These are phyloP conservation scores for Cercospora sp. DNA, from an alignment of 2,329 filamentous ascomycete species.

Conservation along the genomic window DNA sequence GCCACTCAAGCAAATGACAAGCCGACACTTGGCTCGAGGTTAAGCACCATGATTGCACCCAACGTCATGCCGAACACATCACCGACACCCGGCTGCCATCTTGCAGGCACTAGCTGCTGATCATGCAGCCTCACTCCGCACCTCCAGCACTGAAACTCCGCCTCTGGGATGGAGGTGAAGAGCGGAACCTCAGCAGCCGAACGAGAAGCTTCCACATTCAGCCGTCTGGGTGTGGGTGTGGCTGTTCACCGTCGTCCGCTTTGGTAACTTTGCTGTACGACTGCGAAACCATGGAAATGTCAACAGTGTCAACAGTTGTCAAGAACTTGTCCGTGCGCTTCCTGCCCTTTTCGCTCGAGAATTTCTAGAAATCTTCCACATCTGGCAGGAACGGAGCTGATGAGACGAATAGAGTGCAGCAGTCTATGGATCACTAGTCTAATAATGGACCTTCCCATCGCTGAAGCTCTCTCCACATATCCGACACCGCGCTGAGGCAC, in stretches of 20 bases:
- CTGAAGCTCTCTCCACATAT: background rate
- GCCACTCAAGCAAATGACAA: slow-evolving; percentile 8
- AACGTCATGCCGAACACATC: slow-evolving; percentile 2
- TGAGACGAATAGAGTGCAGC: background rate
- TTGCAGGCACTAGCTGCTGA: slow-evolving; percentile 1
- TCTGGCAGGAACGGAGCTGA: background rate
- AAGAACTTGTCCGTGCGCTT: background rate
- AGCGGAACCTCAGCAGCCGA: background rate
- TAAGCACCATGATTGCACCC: background rate
- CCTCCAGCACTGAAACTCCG: background rate
- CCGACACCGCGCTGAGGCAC: background rate
- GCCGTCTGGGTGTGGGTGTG: background rate
- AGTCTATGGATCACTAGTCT: background rate
- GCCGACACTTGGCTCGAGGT: background rate
- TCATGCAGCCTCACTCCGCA: slow-evolving; percentile 5
- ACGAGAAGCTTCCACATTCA: background rate
- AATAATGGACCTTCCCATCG: background rate
- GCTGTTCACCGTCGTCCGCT: background rate
- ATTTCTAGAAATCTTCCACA: background rate
- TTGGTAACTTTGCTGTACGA: background rate
- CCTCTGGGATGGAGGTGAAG: background rate
- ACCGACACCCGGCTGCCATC: slow-evolving; percentile 3
- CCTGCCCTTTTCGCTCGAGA: background rate
- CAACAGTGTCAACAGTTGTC: background rate
- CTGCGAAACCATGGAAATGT: background rate